Evolutionary conservation across 306 rosid species (phyloP).

Genomic region (Cyclanthera cordifolia): DNA sequence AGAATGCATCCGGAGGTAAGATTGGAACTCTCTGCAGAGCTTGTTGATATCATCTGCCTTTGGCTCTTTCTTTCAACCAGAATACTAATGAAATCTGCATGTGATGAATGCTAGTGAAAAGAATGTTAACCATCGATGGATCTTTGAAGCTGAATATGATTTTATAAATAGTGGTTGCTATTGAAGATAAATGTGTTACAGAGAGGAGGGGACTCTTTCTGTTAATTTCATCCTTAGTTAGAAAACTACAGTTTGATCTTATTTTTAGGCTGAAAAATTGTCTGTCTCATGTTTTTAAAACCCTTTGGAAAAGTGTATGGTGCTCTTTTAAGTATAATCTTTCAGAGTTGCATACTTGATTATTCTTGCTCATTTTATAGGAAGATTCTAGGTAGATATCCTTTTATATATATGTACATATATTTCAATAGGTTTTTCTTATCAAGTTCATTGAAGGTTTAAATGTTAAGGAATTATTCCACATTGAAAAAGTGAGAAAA

Average conservation of each 20-base stretch:
- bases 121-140: not conserved
- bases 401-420: not conserved
- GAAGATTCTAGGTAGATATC: not conserved
- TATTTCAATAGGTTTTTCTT: not conserved
- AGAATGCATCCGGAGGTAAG: slow-evolving; percentile 99
- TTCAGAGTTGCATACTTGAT: not conserved
- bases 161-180: not conserved
- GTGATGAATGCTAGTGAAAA: not conserved
- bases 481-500: no score
- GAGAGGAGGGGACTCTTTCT: not conserved
- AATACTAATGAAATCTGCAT: not conserved
- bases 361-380: not conserved
- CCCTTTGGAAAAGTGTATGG: not conserved
- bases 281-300: not conserved
- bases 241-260: not conserved
- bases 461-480: no score
- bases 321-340: not conserved
- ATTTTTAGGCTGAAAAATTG: not conserved
- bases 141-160: not conserved
- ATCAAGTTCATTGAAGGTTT: not conserved
- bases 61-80: not conserved
- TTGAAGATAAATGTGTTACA: not conserved
- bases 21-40: slow-evolving; percentile 13
- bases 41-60: not conserved
- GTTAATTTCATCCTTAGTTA: not conserved